Conservation (phyloP, 2,329 filamentous ascomycete genomes). For the Stachybotrys chlorohalonatus region DNA sequence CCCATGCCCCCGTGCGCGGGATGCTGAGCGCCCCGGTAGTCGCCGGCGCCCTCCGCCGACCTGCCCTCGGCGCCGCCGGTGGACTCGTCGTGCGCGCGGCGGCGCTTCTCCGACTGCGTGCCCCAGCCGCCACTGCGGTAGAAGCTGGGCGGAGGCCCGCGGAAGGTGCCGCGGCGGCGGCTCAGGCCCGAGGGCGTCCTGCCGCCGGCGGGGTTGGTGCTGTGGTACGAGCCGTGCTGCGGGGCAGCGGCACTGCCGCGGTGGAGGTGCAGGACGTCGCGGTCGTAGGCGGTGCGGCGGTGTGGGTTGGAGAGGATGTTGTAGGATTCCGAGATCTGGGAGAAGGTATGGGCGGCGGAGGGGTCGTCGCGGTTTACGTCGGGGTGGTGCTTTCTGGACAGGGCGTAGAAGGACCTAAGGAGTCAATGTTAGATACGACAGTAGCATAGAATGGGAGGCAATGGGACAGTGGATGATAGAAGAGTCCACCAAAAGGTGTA, state of each 20-base stretch:
- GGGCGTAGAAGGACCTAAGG: slow-evolving; percentile 68
- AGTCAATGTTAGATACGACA: not conserved
- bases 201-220: slow-evolving; percentile 55
- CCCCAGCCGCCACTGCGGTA: slow-evolving; percentile 78
- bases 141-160: slow-evolving; percentile 82
- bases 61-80: slow-evolving; percentile 20
- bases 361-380: slow-evolving; percentile 79
- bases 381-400: slow-evolving; percentile 88
- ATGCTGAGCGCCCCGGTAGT: not conserved
- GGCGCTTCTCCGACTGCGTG: slow-evolving; percentile 48
- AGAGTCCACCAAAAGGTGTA: not conserved
- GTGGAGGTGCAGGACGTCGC: slow-evolving; percentile 44
- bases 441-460: not conserved
- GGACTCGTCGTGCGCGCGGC: slow-evolving; percentile 38
- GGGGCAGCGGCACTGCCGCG: slow-evolving; percentile 11
- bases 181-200: slow-evolving; percentile 76
- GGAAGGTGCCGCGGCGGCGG: slow-evolving; percentile 65
- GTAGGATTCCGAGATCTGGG: slow-evolving; percentile 79
- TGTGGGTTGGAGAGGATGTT: slow-evolving; percentile 60
- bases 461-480: not conserved
- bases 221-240: slow-evolving; percentile 43
- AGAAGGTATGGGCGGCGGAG: slow-evolving; percentile 64
- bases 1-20: slow-evolving; percentile 43
- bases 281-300: slow-evolving; percentile 76
- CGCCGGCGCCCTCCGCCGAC: slow-evolving; percentile 8